These are phyloP conservation scores for Onygenales sp. DNA, from an alignment of 2,329 filamentous ascomycete genomes.

Conservation along the genomic window DNA sequence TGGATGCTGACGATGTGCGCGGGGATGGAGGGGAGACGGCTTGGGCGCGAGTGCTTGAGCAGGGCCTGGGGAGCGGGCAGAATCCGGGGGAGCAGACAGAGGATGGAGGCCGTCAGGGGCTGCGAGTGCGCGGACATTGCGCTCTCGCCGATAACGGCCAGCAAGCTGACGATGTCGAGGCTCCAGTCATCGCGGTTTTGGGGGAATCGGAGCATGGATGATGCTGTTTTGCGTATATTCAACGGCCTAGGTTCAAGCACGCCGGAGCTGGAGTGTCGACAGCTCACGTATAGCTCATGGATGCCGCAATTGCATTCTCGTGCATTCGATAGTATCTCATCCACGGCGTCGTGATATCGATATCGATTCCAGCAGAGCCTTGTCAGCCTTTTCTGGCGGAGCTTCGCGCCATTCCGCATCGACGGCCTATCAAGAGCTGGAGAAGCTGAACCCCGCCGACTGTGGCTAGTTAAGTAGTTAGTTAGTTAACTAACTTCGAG, in stretches of 20 bases:
- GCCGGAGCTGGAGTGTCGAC: too few species aligned
- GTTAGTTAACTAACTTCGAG: not conserved
- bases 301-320: too few species aligned
- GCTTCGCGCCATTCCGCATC: not conserved
- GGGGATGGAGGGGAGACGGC: constrained; percentile 45
- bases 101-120: constrained; percentile 48
- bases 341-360: too few species aligned
- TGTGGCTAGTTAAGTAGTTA: not conserved
- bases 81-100: constrained; percentile 50
- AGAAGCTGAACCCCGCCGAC: not conserved
- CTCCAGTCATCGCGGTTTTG: constrained; percentile 35
- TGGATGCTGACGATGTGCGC: constrained; percentile 51
- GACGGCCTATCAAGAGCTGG: not conserved
- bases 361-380: too few species aligned
- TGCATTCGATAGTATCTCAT: too few species aligned
- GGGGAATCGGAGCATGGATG: constrained; percentile 3
- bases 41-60: constrained; percentile 47
- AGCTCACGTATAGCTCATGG: too few species aligned
- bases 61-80: constrained; percentile 55
- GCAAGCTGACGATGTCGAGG: constrained; percentile 53
- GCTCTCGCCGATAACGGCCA: constrained; percentile 54
- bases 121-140: constrained; percentile 50
- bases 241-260: too few species aligned
- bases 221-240: too few species aligned
- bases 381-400: not conserved